Evolutionary conservation across 2,329 filamentous ascomycete genomes (phyloP).

Genomic region (Talaromyces funiculosus): DNA sequence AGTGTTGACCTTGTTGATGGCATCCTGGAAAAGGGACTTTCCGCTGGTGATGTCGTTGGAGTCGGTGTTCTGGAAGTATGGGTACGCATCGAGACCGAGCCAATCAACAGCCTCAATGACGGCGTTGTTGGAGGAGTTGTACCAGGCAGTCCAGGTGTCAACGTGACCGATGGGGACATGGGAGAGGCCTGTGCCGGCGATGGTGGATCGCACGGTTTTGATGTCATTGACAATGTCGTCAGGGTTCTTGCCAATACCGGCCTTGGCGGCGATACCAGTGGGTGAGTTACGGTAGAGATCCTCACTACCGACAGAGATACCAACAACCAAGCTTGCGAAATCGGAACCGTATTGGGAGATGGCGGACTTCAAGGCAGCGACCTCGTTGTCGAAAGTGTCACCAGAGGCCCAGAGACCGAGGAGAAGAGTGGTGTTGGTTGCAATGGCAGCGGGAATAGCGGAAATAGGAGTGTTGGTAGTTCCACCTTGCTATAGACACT

Average conservation of each 20-base stretch:
- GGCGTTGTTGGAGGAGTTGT: constrained; percentile 64
- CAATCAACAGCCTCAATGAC: constrained; percentile 69
- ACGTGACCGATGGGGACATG: constrained; percentile 69
- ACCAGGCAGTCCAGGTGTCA: constrained; percentile 80
- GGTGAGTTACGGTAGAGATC: constrained; percentile 76
- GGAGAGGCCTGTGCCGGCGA: constrained; percentile 54
- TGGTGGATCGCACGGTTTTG: constrained; percentile 57
- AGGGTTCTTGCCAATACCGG: constrained; percentile 59
- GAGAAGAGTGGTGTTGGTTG: constrained; percentile 69
- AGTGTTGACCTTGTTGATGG: constrained; percentile 55
- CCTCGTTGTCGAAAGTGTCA: constrained; percentile 60
- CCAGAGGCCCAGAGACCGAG: constrained; percentile 80
- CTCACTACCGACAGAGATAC: constrained; percentile 81
- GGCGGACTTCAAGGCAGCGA: constrained; percentile 64
- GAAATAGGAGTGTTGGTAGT: constrained; percentile 60
- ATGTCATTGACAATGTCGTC: constrained; percentile 64
- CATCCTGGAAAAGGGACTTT: constrained; percentile 62
- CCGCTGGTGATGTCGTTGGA: constrained; percentile 61
- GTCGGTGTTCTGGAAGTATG: constrained; percentile 71
- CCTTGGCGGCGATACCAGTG: constrained; percentile 59
- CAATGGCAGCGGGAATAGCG: constrained; percentile 77
- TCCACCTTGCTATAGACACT: constrained; percentile 36
- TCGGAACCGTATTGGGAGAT: constrained; percentile 62
- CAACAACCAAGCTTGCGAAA: constrained; percentile 57
- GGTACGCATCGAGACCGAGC: constrained; percentile 77